A percentile compares a stretch with the other conserved stretches of the same genome.
Evolutionary conservation across 164 flowering plant species (phyloP).

Genomic region (grape (Vitis vinifera)): DNA sequence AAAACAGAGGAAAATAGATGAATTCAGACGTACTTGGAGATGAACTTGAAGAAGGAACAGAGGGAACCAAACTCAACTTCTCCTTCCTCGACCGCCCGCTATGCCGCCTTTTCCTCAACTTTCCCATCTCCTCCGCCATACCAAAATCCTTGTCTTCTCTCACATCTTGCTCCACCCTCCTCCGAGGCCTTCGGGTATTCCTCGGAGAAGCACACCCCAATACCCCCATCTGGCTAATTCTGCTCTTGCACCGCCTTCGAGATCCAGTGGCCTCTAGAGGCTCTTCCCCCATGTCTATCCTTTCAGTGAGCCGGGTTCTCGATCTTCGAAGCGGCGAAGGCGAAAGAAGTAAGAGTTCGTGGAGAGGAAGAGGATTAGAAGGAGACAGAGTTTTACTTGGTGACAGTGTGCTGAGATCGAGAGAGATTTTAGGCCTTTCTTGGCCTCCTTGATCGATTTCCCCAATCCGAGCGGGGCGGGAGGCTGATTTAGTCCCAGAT

Average conservation of each 20-base stretch:
- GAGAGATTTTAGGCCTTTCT: slow-evolving; percentile 21
- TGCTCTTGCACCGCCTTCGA: slow-evolving; percentile 51
- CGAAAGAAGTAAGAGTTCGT: slow-evolving; percentile 63
- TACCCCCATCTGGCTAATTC: slow-evolving; percentile 33
- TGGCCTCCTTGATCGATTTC: slow-evolving; percentile 6
- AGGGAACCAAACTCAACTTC: slow-evolving; percentile 37
- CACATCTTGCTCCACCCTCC: slow-evolving; percentile 48
- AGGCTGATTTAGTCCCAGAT: slow-evolving; percentile 43
- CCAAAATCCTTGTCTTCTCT: slow-evolving; percentile 62
- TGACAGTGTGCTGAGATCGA: slow-evolving; percentile 32
- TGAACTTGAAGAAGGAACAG: slow-evolving; percentile 32
- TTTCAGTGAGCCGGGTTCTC: slow-evolving; percentile 47
- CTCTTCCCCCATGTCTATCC: slow-evolving; percentile 47
- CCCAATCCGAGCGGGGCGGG: slow-evolving; percentile 37
- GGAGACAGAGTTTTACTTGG: slow-evolving; percentile 26
- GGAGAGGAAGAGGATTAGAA: slow-evolving; percentile 32
- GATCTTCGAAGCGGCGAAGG: slow-evolving; percentile 60
- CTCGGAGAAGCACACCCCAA: slow-evolving; percentile 62
- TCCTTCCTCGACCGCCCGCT: slow-evolving; percentile 55
- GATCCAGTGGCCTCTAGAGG: slow-evolving; percentile 31
- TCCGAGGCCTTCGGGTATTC: slow-evolving; percentile 44
- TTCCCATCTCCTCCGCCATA: slow-evolving; percentile 53
- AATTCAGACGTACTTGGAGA: slow-evolving; percentile 41
- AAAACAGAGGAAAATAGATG: slow-evolving; percentile 1
- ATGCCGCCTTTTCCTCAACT: slow-evolving; percentile 48